These are phyloP conservation scores for Pilaira anomala DNA, from an alignment of 192 early-diverging fungal genomes.

Conservation along the genomic window DNA sequence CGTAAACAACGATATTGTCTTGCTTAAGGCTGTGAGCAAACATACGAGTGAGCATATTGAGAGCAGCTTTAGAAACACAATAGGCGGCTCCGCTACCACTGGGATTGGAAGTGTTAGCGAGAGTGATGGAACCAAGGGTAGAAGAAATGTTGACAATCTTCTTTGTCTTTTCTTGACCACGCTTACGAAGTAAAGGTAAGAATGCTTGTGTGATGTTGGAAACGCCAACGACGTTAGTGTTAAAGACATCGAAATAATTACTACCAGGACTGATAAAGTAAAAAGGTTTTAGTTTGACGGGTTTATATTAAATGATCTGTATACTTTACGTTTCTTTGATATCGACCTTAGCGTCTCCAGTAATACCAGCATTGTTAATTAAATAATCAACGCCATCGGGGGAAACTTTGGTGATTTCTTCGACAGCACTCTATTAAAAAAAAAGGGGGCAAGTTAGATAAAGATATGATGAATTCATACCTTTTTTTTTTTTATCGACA, in stretches of 20 bases:
- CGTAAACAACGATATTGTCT: constrained; percentile 13
- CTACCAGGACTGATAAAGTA: constrained; percentile 11
- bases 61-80: constrained; percentile 24
- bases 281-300: not conserved
- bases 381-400: constrained; percentile 33
- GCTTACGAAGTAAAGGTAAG: constrained; percentile 18
- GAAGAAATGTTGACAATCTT: constrained; percentile 36
- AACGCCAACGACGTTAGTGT: constrained; percentile 33
- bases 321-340: constrained; percentile 11
- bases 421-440: constrained; percentile 16
- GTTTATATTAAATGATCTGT: not conserved
- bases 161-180: constrained; percentile 8
- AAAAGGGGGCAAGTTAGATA: not conserved
- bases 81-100: constrained; percentile 5
- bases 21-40: not conserved
- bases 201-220: constrained; percentile 11
- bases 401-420: constrained; percentile 17
- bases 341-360: not conserved
- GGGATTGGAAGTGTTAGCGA: not conserved
- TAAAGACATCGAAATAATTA: constrained; percentile 13
- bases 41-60: constrained; percentile 24
- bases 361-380: constrained; percentile 36
- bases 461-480: not conserved
- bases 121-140: constrained; percentile 16
- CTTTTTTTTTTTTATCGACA: not conserved